Conservation (phyloP, 441 rosid species). For the Manihot esculenta region DNA sequence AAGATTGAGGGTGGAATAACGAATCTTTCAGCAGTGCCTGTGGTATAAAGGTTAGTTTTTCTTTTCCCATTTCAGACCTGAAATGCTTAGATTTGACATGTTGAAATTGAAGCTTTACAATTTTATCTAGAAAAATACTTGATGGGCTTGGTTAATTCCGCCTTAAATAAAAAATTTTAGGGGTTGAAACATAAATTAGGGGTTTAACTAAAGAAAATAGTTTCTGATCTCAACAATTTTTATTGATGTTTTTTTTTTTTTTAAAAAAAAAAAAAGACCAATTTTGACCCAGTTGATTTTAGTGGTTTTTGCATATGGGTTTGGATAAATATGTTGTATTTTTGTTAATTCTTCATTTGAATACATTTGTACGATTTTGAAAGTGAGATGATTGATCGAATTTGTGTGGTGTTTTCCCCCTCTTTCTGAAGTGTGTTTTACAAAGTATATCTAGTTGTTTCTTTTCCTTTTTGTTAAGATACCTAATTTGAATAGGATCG, state of each 20-base stretch:
- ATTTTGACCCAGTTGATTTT: not conserved
- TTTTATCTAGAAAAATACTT: not conserved
- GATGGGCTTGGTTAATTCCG: not conserved
- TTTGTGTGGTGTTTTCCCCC: not conserved
- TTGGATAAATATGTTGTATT: not conserved
- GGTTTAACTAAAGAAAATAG: not conserved
- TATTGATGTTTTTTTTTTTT: not conserved
- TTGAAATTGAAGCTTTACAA: not conserved
- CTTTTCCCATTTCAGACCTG: not conserved
- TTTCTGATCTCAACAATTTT: not conserved
- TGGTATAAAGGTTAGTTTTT: constrained; percentile 17
- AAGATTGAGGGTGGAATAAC: not conserved
- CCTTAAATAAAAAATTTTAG: not conserved
- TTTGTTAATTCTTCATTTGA: not conserved
- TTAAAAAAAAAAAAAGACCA: too few species aligned
- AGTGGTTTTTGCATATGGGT: not conserved
- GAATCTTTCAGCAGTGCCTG: constrained; percentile 10
- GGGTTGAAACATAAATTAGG: not conserved
- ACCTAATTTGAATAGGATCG: constrained; percentile 26
- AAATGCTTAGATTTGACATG: not conserved
- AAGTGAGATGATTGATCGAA: not conserved
- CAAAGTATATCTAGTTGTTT: not conserved
- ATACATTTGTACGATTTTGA: not conserved
- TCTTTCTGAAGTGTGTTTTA: not conserved
- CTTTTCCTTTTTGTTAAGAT: constrained; percentile 23